Evolutionary conservation across 257 asterid species (phyloP), one percentile per base, ranked within the genome.

Genomic region (Salvia splendens): DNA sequence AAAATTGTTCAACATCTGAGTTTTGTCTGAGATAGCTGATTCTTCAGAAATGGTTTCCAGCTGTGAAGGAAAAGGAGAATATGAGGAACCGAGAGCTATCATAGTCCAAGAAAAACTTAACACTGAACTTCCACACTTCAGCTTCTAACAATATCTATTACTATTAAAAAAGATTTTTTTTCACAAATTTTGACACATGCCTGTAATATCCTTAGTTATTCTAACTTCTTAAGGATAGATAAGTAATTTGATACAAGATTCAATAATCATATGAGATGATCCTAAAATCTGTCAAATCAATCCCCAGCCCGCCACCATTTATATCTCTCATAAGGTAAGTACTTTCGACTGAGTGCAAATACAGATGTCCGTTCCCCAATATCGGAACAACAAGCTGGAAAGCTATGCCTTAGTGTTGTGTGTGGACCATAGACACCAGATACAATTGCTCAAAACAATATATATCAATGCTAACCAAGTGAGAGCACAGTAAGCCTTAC

Each of bases 11-110:
- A 57, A 33, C 28, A 24, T 65, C 64, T 77, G 84, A 53, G 57
- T 76, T 78, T 62, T 69, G 52, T 83, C 94, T 57, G 76, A 61
- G 59, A 75, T 49, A 32, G 85, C 70, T 14, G 88, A 52, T 69
- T 88, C 83, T 65, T 91, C 97, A 5, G 81, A 80, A 66, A 91
- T 86, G 80, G 89, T 91, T 72, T 91, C 97, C 68, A 91, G 79
- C 97, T 91, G 87, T 5, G 20, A 46, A 33, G 50, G 51, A 61
- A 53, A 52, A 64, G 30, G 30, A 24, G 2, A 24, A 24, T 24
- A 24, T 24, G 30, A 24, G 30, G 9, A 63, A 15, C 20, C 6
- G 15, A 48, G 4, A 51, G 24, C 41, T 33, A 58, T 30, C 43
- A 17, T 16, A 51, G 61, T 38, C 17, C 17, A 51, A 28, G 24